These are phyloP conservation scores for Gonapodya sp. DNA, from an alignment of 192 early-diverging fungal species.

Conservation along the genomic window DNA sequence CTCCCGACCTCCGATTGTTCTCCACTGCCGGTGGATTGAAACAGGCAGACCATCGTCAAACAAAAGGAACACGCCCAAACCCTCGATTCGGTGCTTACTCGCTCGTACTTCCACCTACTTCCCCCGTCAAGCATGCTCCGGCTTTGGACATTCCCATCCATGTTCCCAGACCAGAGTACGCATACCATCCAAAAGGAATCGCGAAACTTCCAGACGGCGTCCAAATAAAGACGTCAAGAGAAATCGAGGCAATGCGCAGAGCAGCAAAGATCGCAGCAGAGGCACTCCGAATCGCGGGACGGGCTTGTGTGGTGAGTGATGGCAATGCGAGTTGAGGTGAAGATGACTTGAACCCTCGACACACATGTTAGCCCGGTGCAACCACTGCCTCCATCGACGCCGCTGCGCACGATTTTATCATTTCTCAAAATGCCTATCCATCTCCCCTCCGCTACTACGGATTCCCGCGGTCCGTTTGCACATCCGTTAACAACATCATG, in stretches of 20 bases:
- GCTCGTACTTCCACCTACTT: not conserved
- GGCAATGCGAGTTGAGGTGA: not conserved
- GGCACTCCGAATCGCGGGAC: not conserved
- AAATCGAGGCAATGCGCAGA: not conserved
- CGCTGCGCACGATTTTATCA: conserved; percentile 42
- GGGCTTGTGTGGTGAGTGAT: not conserved
- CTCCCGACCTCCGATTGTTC: too few relatives aligned
- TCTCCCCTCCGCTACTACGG: conserved; percentile 70
- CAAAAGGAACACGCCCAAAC: too few relatives aligned
- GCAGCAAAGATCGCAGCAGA: not conserved
- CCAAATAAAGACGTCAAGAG: not conserved
- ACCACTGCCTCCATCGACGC: conserved; percentile 37
- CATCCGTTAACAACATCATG: conserved; percentile 75
- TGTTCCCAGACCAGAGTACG: not conserved
- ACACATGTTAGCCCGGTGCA: not conserved
- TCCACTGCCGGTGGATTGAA: too few relatives aligned
- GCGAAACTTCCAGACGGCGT: not conserved
- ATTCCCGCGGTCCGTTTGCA: conserved; percentile 67
- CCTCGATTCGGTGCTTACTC: not conserved
- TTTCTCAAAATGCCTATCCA: conserved; percentile 51
- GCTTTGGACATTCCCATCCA: not conserved
- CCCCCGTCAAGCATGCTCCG: not conserved
- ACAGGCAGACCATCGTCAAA: too few relatives aligned
- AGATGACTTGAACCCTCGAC: not conserved
- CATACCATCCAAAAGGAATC: not conserved